Evolutionary conservation across 306 rosid genomes (phyloP).

Genomic region (Pyrus bretschneideri): DNA sequence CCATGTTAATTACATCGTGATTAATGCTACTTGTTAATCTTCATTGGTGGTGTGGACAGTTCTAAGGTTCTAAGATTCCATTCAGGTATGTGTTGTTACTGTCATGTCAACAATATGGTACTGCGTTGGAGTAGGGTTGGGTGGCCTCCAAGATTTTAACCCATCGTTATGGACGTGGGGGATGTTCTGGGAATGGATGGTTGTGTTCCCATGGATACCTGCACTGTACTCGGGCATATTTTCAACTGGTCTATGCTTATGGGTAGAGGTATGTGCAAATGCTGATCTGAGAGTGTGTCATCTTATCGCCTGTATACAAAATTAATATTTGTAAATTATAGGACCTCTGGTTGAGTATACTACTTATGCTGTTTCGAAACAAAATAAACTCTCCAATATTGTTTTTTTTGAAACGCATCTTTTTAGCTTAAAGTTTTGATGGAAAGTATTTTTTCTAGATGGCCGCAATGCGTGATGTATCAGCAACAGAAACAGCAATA

Average conservation of each 20-base stretch:
- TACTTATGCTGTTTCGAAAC: neutral
- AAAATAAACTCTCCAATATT: neutral
- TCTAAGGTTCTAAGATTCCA: conserved; percentile 1
- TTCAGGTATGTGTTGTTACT: conserved; percentile 56
- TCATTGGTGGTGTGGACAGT: conserved; percentile 3
- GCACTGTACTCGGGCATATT: conserved; percentile 70
- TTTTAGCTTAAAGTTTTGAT: neutral
- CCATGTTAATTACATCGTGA: neutral
- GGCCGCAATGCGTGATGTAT: conserved; percentile 70
- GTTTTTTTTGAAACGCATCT: neutral
- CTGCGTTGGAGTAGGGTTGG: conserved; percentile 36
- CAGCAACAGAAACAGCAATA: conserved; percentile 72
- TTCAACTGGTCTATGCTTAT: conserved; percentile 67
- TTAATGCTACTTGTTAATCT: neutral
- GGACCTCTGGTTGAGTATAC: neutral
- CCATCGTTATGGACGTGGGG: conserved; percentile 48
- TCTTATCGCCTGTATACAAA: neutral
- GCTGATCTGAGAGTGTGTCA: neutral
- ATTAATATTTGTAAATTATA: neutral
- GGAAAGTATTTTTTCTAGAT: conserved; percentile 26
- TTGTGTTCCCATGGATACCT: conserved; percentile 75
- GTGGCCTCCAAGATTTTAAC: conserved; percentile 28
- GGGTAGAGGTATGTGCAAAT: conserved; percentile 54
- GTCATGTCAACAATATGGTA: conserved; percentile 54
- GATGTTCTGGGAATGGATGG: conserved; percentile 41